phyloP scores from a whole-genome alignment of 345 rosid genomes.

The Populus pruinosa region DNA sequence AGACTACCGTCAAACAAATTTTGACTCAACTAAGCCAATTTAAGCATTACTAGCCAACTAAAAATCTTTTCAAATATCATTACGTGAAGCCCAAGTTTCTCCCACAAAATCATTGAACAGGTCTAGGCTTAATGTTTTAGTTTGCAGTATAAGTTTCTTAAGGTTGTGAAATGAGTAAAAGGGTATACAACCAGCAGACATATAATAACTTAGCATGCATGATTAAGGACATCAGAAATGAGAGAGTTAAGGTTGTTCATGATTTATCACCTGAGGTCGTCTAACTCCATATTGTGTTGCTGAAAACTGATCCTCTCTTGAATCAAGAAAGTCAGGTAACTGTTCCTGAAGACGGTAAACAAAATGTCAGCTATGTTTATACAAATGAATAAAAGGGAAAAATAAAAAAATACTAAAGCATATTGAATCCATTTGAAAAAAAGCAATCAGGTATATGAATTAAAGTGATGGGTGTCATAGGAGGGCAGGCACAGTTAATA shows the following conservation, averaged over 20 bases:
- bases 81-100: neutral
- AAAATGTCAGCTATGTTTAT: neutral
- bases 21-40: neutral
- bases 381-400: neutral
- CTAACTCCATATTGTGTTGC: conserved; percentile 42
- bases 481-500: neutral
- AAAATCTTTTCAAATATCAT: neutral
- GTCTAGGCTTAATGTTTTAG: neutral
- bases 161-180: neutral
- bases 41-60: neutral
- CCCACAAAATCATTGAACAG: neutral
- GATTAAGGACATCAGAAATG: neutral
- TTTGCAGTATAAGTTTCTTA: neutral
- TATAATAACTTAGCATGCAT: neutral
- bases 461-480: neutral
- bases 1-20: neutral
- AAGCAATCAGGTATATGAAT: neutral
- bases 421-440: neutral
- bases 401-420: neutral
- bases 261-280: conserved; percentile 49
- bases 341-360: conserved; percentile 44
- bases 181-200: neutral
- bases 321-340: conserved; percentile 47
- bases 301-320: conserved; percentile 44
- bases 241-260: neutral